These are phyloP conservation scores for Mortierella sp. DNA, from an alignment of 371 early-diverging fungal genomes.

Conservation along the genomic window DNA sequence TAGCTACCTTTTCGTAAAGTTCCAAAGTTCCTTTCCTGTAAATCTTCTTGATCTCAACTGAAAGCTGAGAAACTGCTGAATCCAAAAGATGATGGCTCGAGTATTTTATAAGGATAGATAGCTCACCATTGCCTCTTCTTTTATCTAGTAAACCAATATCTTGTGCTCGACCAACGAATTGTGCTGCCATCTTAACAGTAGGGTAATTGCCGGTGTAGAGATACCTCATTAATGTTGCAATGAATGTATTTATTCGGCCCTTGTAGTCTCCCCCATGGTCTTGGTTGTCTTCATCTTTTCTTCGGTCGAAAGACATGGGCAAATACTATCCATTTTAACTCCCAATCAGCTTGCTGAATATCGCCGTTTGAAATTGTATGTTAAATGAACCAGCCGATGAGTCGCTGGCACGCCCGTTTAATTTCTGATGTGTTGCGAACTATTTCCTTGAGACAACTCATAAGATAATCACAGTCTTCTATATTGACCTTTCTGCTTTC, in stretches of 20 bases:
- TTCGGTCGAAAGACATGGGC: background rate
- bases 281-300: background rate
- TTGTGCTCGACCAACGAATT: background rate
- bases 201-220: background rate
- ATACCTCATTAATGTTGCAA: background rate
- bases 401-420: conserved; percentile 7
- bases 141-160: background rate
- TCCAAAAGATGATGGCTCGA: background rate
- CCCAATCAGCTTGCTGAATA: background rate
- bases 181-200: background rate
- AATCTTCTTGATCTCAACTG: conserved; percentile 3
- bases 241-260: background rate
- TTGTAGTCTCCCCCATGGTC: background rate
- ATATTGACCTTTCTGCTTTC: background rate
- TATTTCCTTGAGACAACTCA: background rate
- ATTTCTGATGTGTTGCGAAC: background rate
- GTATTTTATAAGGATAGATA: background rate
- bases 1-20: conserved; percentile 12
- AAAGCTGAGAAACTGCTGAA: background rate
- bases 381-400: conserved; percentile 8
- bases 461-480: background rate
- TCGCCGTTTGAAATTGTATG: background rate
- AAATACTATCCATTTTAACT: background rate
- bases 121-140: background rate
- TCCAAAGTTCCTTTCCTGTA: conserved; percentile 13